phyloP scores from a whole-genome alignment of 2,329 filamentous ascomycete genomes.

The Sarocladiaceae sp. region DNA sequence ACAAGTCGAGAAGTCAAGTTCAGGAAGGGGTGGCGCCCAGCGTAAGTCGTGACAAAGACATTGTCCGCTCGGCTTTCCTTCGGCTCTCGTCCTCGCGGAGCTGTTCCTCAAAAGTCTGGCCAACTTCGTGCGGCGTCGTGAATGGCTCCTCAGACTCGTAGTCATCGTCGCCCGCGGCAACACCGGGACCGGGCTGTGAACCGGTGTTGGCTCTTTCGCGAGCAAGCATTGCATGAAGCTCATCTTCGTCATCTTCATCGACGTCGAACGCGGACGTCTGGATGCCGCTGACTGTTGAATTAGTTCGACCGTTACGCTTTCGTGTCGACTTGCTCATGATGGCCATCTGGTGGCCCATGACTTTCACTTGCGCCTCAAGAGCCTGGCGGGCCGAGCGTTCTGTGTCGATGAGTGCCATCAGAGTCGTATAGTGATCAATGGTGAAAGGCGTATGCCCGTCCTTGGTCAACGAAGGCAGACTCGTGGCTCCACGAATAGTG shows the following conservation, averaged over 20 bases:
- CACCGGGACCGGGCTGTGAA: constrained; percentile 13
- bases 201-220: constrained; percentile 11
- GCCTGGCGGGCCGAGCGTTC: constrained; percentile 50
- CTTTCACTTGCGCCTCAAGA: constrained; percentile 51
- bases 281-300: constrained; percentile 5
- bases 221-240: constrained; percentile 12
- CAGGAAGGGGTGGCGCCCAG: constrained; percentile 24
- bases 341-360: constrained; percentile 44
- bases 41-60: constrained; percentile 58
- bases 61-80: constrained; percentile 51
- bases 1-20: constrained; percentile 11
- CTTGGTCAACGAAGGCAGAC: constrained; percentile 34
- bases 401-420: constrained; percentile 46
- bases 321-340: constrained; percentile 33
- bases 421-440: constrained; percentile 41
- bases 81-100: constrained; percentile 32
- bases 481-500: constrained; percentile 41
- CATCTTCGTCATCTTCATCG: constrained; percentile 32
- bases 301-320: constrained; percentile 2
- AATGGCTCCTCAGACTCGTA: constrained; percentile 30
- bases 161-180: constrained; percentile 17
- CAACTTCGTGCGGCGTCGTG: constrained; percentile 45
- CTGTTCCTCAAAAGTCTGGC: constrained; percentile 34
- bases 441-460: constrained; percentile 27
- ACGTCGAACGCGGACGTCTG: constrained; percentile 36